Percentiles rank a stretch among this genome's conserved stretches.
These are phyloP conservation scores for Picea abies DNA, from an alignment of 83 land plant genomes.

Conservation along the genomic window DNA sequence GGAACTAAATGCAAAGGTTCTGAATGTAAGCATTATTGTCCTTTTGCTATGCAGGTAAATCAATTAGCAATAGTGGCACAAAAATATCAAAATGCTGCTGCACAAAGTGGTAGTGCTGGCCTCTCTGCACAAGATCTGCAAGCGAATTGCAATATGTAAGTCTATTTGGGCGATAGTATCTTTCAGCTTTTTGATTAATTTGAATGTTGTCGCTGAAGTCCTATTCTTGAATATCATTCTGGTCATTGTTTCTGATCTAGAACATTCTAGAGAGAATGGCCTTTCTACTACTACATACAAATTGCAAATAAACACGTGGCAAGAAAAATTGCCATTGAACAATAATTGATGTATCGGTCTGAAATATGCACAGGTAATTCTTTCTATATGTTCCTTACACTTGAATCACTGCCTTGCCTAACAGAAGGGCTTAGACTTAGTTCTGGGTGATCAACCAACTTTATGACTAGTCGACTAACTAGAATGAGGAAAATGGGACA, in stretches of 20 bases:
- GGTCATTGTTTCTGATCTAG: not conserved
- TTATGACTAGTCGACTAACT: not conserved
- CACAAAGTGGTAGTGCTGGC: slow-evolving; percentile 75
- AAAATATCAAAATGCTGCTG: slow-evolving; percentile 78
- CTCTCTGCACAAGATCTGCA: slow-evolving; percentile 78
- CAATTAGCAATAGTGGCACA: slow-evolving; percentile 82
- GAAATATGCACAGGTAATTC: too few species aligned
- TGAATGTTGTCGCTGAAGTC: too few species aligned
- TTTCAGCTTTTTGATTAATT: not conserved
- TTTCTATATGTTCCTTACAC: too few species aligned
- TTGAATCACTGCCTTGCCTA: not conserved
- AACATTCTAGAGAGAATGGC: not conserved
- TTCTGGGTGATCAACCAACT: not conserved
- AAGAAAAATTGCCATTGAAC: too few species aligned
- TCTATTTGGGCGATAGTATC: not conserved
- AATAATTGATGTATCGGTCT: too few species aligned
- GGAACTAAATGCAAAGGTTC: not conserved
- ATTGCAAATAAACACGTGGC: not conserved
- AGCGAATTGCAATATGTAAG: slow-evolving; percentile 84
- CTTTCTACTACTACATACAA: not conserved
- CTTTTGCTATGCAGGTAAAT: slow-evolving; percentile 64
- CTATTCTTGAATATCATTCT: not conserved
- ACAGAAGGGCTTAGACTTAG: not conserved
- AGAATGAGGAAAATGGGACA: not conserved
- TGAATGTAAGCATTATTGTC: not conserved